Evolutionary conservation across 306 rosid genomes (phyloP).

Genomic region (Quercus cerris): DNA sequence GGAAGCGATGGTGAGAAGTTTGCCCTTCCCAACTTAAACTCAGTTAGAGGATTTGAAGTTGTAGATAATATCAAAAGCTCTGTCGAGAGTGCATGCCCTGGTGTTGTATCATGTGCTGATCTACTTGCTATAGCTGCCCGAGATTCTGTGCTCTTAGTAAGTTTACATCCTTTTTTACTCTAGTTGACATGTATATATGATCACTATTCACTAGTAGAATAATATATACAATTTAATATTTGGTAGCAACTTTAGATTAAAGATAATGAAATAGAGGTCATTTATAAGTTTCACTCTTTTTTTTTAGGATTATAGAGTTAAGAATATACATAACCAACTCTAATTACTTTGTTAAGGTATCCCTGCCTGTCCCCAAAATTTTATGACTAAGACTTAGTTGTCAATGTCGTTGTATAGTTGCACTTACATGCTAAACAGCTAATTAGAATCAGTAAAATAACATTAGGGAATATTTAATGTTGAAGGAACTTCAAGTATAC

Average conservation of each 20-base stretch:
- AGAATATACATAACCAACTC: no score
- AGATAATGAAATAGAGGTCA: not conserved
- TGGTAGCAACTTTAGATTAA: not conserved
- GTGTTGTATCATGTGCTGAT: conserved; percentile 90
- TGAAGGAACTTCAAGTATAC: no score
- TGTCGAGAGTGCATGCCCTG: conserved; percentile 69
- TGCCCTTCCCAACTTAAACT: conserved; percentile 64
- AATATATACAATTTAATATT: not conserved
- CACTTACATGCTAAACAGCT: no score
- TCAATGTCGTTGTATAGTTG: no score
- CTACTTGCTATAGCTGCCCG: conserved; percentile 73
- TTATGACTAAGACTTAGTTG: no score
- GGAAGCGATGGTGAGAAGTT: conserved; percentile 56
- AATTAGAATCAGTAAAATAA: no score
- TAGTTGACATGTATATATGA: no score
- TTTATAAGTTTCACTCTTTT: not conserved
- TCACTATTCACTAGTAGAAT: no score
- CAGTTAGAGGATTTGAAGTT: conserved; percentile 79
- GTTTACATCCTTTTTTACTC: not conserved
- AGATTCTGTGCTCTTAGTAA: conserved; percentile 80
- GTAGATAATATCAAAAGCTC: conserved; percentile 70
- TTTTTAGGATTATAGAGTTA: no score
- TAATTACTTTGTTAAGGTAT: no score
- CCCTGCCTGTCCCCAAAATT: no score
- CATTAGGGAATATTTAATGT: no score